Conservation (phyloP, 2,329 filamentous ascomycete genomes). For the Ophiocordyceps unilateralis region DNA sequence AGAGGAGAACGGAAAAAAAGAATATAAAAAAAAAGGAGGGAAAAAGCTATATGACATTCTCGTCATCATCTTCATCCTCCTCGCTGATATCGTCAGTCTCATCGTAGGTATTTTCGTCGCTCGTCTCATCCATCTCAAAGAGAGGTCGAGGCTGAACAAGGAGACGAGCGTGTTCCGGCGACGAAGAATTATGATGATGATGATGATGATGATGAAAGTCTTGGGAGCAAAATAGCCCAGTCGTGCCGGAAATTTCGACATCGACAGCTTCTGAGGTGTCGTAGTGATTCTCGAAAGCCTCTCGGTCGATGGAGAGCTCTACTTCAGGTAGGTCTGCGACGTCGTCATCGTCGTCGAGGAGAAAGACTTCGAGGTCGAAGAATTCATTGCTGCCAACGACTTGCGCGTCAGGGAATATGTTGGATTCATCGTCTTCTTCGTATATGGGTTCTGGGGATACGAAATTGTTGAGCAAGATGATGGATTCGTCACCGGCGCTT, state of each 20-base stretch:
- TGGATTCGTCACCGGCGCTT: slow-evolving; percentile 1
- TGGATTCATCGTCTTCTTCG: slow-evolving; percentile 6
- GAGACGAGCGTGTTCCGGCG: too few species aligned
- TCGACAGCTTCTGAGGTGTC: slow-evolving; percentile 9
- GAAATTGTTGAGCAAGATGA: slow-evolving; percentile 7
- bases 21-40: too few species aligned
- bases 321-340: slow-evolving; percentile 10
- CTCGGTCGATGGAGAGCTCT: slow-evolving; percentile 13
- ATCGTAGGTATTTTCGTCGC: too few species aligned
- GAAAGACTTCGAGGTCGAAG: slow-evolving; percentile 13
- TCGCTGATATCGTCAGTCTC: not conserved
- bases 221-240: slow-evolving; percentile 2
- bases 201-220: slow-evolving; percentile 1
- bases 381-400: slow-evolving; percentile 4
- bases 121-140: not conserved
- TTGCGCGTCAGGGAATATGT: slow-evolving; percentile 13
- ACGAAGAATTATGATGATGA: too few species aligned
- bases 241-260: slow-evolving; percentile 9
- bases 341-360: slow-evolving; percentile 9
- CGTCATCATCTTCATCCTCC: not conserved
- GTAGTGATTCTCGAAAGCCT: slow-evolving; percentile 10
- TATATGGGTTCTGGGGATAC: slow-evolving; percentile 6
- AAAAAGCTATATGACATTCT: too few species aligned
- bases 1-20: too few species aligned
- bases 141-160: not conserved